Conservation (phyloP, 257 asterid genomes). For the Ajuga chamaepitys region DNA sequence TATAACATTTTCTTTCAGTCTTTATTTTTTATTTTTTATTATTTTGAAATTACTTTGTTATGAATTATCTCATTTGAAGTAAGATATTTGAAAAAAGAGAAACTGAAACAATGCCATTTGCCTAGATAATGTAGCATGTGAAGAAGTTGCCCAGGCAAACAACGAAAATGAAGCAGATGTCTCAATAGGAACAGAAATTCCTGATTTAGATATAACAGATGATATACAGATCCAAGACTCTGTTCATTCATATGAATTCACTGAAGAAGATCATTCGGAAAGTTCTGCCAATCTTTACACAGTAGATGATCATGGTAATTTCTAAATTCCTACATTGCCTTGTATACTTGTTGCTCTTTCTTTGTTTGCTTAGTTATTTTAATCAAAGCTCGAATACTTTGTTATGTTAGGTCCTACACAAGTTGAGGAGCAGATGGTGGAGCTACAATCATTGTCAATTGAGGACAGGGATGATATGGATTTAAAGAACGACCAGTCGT, state of each 20-base stretch:
- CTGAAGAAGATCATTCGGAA: slow-evolving; percentile 33
- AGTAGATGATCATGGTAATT: slow-evolving; percentile 42
- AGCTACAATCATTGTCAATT: slow-evolving; percentile 28
- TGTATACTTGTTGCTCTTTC: not conserved
- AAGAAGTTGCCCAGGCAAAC: slow-evolving; percentile 39
- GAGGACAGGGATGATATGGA: slow-evolving; percentile 26
- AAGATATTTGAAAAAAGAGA: not conserved
- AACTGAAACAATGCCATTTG: slow-evolving; percentile 14
- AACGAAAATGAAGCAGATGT: slow-evolving; percentile 82
- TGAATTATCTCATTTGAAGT: slow-evolving; percentile 1
- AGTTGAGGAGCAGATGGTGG: slow-evolving; percentile 35
- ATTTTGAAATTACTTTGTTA: not conserved
- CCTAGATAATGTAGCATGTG: slow-evolving; percentile 40
- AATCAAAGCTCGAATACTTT: not conserved
- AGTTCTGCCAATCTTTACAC: slow-evolving; percentile 21
- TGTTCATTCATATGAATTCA: slow-evolving; percentile 22
- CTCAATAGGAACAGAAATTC: slow-evolving; percentile 94
- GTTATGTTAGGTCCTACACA: slow-evolving; percentile 32
- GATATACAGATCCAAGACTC: slow-evolving; percentile 42
- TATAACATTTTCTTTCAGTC: slow-evolving; percentile 15
- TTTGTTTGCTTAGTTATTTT: not conserved
- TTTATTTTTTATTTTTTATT: no score
- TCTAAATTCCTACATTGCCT: not conserved
- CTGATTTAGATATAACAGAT: slow-evolving; percentile 65
- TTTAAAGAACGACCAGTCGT: slow-evolving; percentile 10